These are phyloP conservation scores for Rhodocollybia butyracea DNA, from an alignment of 768 basidiomycete species.

Conservation along the genomic window DNA sequence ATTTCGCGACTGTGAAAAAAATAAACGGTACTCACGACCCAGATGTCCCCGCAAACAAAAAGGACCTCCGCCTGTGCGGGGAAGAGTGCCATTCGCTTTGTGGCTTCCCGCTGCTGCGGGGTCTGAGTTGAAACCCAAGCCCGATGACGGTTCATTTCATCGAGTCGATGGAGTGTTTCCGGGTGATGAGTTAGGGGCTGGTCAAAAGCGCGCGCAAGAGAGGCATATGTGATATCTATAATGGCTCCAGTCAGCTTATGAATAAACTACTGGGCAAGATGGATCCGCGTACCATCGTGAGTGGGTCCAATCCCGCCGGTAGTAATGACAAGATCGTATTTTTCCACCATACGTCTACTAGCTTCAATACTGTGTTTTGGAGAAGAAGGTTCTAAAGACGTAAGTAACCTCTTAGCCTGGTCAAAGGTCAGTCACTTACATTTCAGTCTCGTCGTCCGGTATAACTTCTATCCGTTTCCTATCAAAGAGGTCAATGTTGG, in stretches of 20 bases:
- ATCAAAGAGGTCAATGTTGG: constrained; percentile 13
- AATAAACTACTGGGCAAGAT: constrained; percentile 2
- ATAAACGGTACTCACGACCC: constrained; percentile 63
- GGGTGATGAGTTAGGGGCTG: constrained; percentile 68
- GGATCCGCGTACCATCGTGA: constrained; percentile 63
- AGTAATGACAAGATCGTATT: constrained; percentile 89
- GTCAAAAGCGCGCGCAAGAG: constrained; percentile 82
- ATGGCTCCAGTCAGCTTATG: neutral
- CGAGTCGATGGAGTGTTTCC: constrained; percentile 78
- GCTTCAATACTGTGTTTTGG: constrained; percentile 66
- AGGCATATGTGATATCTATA: constrained; percentile 84
- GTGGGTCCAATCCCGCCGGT: constrained; percentile 92
- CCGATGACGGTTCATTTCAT: constrained; percentile 51
- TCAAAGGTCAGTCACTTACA: constrained; percentile 45
- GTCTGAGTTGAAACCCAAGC: constrained; percentile 61
- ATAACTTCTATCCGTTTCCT: constrained; percentile 91
- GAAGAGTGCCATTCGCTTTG: constrained; percentile 88
- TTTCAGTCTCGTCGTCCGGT: constrained; percentile 86
- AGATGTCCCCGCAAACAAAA: constrained; percentile 75
- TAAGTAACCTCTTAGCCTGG: neutral
- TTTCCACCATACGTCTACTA: constrained; percentile 71
- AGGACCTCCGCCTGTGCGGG: constrained; percentile 76
- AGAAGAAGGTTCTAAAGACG: neutral
- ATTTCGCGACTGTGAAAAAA: neutral
- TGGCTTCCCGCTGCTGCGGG: constrained; percentile 71